These are phyloP conservation scores for Solidago caesia DNA, from an alignment of 129 eudicot species.

Conservation along the genomic window DNA sequence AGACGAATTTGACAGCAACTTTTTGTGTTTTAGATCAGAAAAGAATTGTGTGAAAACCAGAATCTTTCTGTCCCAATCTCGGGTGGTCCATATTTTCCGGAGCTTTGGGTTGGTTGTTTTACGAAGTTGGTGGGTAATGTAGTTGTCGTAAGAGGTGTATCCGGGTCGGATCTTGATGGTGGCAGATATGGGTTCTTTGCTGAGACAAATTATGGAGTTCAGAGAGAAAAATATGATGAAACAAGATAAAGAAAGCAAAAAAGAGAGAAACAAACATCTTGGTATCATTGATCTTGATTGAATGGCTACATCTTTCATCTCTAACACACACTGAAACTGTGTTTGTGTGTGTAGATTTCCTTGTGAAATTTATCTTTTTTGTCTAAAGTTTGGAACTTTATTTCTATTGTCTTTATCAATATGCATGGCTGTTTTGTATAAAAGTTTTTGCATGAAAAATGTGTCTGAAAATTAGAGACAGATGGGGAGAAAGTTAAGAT, in stretches of 20 bases:
- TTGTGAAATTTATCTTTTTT: neutral
- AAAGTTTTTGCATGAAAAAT: constrained; percentile 21
- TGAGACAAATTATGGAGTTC: constrained; percentile 22
- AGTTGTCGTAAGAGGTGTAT: constrained; percentile 49
- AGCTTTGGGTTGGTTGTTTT: constrained; percentile 56
- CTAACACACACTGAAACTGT: neutral
- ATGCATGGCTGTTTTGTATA: constrained; percentile 21
- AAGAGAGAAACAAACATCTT: constrained; percentile 44
- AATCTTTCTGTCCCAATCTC: constrained; percentile 59
- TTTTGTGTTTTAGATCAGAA: constrained; percentile 34
- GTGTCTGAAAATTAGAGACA: constrained; percentile 16
- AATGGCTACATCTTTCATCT: constrained; percentile 18
- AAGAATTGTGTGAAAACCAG: constrained; percentile 47
- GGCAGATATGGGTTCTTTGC: constrained; percentile 20
- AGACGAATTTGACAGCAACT: constrained; percentile 36
- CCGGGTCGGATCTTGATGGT: constrained; percentile 51
- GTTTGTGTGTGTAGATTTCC: neutral
- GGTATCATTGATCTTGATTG: constrained; percentile 29
- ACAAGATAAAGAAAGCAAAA: constrained; percentile 32
- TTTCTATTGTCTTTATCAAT: neutral
- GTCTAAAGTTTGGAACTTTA: constrained; percentile 4
- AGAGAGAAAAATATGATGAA: constrained; percentile 34
- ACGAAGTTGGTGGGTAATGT: constrained; percentile 48
- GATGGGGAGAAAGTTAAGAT: constrained; percentile 18
- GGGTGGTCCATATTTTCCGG: constrained; percentile 52